Evolutionary conservation across 2,329 filamentous ascomycete species (phyloP), one percentile per base, ranked within the genome.

Genomic region (Penicillium hesseltinei): DNA sequence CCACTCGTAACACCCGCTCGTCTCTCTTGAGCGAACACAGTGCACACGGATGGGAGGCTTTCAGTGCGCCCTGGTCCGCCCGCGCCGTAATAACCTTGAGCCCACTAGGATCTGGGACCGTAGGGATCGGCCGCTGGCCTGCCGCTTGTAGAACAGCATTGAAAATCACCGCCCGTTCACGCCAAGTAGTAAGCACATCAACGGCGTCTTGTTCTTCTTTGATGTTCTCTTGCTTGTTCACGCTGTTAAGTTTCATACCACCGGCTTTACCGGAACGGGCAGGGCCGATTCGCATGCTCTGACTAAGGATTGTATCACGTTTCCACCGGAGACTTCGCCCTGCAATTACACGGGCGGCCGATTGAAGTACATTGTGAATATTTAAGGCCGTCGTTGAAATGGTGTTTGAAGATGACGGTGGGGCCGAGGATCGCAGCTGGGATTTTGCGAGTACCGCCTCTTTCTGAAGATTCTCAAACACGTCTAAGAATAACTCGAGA

Each of bases 251-350:
- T 75, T 97, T 97, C 93, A 97, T 97, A 4, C 93, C 85, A n/a
- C 82, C 87, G 50, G 77, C 73, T 66, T 90, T 91, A 3, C 87
- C 88, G 2, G 87, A 84, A 17, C 86, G 85, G 1, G 91, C 90
- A 21, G 84, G 84, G 0, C 86, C 85, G 60, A 97, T 96, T 56
- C 89, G 87, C 90, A 96, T 96, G 69, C 88, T 88, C 73, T 96
- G 91, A 1, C 90, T 85, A 13, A 97, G 80, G 60, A 91, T 86
- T 60, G 85, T 88, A 74, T 97, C 93, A 53, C 93, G 85, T 71
- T 96, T 93, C 93, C 93, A 97, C 56, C 93, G 88, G 51, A 89
- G 79, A 68, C 90, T 92, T 57, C 93, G 87, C 11, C 92, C 93
- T 1, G 90, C 89, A 56, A 97, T 87, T 49, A 97, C 83, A 44